These are phyloP conservation scores for Beauveria rudraprayagi DNA, from an alignment of 2,329 filamentous ascomycete genomes.

Conservation along the genomic window DNA sequence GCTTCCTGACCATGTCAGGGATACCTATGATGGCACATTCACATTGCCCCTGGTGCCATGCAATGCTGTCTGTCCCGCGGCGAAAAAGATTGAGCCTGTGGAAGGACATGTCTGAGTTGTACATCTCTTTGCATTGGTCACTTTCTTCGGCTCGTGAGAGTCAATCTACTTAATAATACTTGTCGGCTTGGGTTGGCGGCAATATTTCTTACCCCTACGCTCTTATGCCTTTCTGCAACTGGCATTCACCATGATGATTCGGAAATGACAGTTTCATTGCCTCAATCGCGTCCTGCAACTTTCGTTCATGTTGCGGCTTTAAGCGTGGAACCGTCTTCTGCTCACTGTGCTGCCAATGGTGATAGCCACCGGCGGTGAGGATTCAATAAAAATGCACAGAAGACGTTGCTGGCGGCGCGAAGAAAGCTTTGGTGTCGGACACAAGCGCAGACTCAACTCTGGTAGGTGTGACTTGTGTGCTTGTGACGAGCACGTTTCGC, in stretches of 20 bases:
- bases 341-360: no score
- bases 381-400: background rate
- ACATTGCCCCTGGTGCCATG: background rate
- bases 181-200: background rate
- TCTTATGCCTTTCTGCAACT: no score
- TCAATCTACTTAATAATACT: background rate
- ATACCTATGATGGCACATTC: background rate
- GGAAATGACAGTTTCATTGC: no score
- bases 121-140: background rate
- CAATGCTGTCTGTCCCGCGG: background rate
- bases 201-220: no score
- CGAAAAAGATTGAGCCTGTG: background rate
- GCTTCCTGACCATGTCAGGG: conserved; percentile 11
- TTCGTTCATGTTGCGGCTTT: no score
- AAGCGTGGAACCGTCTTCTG: no score
- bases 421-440: background rate
- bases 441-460: background rate
- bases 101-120: background rate
- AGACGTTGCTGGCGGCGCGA: background rate
- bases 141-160: background rate
- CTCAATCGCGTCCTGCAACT: no score
- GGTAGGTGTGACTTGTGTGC: background rate
- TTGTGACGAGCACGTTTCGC: background rate
- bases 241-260: no score
- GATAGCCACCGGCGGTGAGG: no score